phyloP scores from a whole-genome alignment of 768 basidiomycete genomes.

The Favolaschia claudopus region DNA sequence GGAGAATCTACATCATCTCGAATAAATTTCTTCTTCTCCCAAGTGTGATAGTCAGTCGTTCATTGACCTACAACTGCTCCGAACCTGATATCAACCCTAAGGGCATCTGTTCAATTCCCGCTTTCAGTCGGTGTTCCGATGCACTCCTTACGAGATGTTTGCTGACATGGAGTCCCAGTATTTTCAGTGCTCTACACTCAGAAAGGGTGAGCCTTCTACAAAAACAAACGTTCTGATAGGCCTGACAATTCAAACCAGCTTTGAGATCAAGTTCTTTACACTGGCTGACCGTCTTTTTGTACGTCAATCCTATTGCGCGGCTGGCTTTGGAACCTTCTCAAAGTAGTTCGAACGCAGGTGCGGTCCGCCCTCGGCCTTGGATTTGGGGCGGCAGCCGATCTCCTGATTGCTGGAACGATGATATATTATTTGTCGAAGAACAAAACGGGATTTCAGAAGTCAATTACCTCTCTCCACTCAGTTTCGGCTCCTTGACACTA shows the following conservation, averaged over 20 bases:
- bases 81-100: not conserved
- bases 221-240: too few relatives aligned
- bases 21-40: slow-evolving; percentile 11
- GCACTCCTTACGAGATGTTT: not conserved
- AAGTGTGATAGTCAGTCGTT: not conserved
- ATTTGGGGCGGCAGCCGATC: not conserved
- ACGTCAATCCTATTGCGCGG: not conserved
- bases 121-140: not conserved
- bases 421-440: slow-evolving; percentile 1
- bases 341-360: not conserved
- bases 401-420: slow-evolving; percentile 7
- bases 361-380: not conserved
- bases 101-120: not conserved
- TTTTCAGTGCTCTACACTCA: not conserved
- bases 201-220: not conserved
- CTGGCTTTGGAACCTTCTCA: not conserved
- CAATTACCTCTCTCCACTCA: too few relatives aligned
- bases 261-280: slow-evolving; percentile 3
- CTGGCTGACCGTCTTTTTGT: not conserved
- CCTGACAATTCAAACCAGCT: too few relatives aligned
- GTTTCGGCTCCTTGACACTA: too few relatives aligned
- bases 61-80: not conserved
- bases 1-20: slow-evolving; percentile 1
- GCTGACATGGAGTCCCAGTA: slow-evolving; percentile 1
- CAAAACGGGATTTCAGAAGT: slow-evolving; percentile 1